phyloP scores from a whole-genome alignment of 495 filamentous ascomycete genomes.

The Neurospora sp. region DNA sequence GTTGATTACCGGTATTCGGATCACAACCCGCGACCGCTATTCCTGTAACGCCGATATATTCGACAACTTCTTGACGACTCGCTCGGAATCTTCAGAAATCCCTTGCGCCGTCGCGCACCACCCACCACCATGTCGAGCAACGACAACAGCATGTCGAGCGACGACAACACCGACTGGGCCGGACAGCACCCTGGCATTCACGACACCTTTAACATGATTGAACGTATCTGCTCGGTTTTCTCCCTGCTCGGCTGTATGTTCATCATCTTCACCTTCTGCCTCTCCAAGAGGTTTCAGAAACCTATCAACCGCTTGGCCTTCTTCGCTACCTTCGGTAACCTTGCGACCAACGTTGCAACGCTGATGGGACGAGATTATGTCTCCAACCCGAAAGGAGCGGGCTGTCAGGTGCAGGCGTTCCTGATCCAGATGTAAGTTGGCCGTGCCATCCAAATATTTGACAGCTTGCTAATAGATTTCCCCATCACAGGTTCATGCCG shows the following conservation, averaged over 20 bases:
- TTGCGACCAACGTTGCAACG: conserved; percentile 70
- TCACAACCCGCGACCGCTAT: neutral
- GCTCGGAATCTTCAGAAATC: neutral
- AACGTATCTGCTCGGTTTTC: conserved; percentile 57
- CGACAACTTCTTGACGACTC: neutral
- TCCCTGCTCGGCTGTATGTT: conserved; percentile 64
- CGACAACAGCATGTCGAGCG: neutral
- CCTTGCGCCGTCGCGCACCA: neutral
- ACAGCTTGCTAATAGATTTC: neutral
- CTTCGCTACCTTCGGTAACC: conserved; percentile 75
- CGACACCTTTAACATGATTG: conserved; percentile 48
- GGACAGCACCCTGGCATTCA: neutral
- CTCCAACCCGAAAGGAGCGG: conserved; percentile 30
- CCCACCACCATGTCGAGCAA: neutral
- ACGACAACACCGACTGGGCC: neutral
- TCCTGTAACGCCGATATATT: neutral
- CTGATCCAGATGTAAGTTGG: conserved; percentile 56
- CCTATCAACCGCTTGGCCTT: conserved; percentile 83
- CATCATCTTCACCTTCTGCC: conserved; percentile 61
- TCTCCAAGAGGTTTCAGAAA: conserved; percentile 55
- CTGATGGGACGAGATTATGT: conserved; percentile 57
- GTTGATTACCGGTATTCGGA: neutral
- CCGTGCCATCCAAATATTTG: neutral
- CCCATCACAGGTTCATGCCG: conserved; percentile 53
- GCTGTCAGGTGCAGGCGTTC: conserved; percentile 71